Base-by-base conservation (phyloP, 495 filamentous ascomycete genomes). In the Annulohypoxylon bovei region DNA sequence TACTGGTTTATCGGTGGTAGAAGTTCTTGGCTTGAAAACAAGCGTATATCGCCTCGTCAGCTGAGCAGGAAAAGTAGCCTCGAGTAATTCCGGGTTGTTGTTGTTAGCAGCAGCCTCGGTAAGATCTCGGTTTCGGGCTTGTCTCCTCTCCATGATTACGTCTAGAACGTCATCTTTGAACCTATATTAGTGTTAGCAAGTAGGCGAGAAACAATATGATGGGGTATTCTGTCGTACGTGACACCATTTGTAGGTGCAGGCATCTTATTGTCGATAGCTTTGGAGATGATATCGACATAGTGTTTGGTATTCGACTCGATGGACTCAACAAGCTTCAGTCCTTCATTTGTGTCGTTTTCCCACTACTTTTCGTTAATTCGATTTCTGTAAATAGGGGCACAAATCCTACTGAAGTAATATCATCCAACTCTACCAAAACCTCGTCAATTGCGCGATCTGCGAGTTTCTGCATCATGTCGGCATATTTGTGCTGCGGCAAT, bases 111-210 rank as follows among this genome's bases (percentile, higher is more conserved):
- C 85, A 27, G 88, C 87, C 73, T 90, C 85, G 42, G 83, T 81
- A 62, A 95, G 85, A 2, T 87, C 88, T 62, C 91, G 89, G 76
- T 98, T 99, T 60, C 94, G 90, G 75, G 90, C 91, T 62, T 91
- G 88, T 68, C 95, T 91, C 78, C 96, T 93, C 7, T 92, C 91
- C 88, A 97, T 94, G 69, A 99, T 92, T 27, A 98, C 91, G 80
- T 99, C 95, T 23, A 99, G 85, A 14, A 99, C 96, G 77, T 99
- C 95, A 71, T 97, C 94, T 78, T 98, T 98, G 84, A 96, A 98
- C 39, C 91, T 93, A 4, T 11, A 20, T 56, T 27, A 50, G 20
- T 58, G 57, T 62, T 39, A 66, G 63, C 18, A 27, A 62, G 14
- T 9, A 47, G 16, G 77, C 64, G 25, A 46, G 27, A 52, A 12